Conservation (phyloP, 495 filamentous ascomycete genomes). For the Lasiosphaeriaceae sp. region DNA sequence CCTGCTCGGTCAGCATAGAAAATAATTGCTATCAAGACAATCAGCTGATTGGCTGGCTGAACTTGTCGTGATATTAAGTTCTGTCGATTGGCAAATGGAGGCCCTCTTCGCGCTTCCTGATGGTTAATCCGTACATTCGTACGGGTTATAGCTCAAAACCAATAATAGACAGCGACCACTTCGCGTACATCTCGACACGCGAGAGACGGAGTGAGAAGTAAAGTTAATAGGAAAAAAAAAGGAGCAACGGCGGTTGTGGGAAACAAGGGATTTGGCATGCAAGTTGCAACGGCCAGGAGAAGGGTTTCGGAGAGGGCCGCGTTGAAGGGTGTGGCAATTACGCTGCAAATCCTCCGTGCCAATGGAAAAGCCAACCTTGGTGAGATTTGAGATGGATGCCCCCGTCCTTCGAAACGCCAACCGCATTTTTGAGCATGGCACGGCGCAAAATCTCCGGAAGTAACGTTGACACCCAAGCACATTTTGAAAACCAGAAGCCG, state of each 20-base stretch:
- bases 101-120: no score
- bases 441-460: not conserved
- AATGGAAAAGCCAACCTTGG: not conserved
- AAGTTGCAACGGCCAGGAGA: not conserved
- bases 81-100: no score
- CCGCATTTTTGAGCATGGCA: not conserved
- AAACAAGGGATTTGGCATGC: not conserved
- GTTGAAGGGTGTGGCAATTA: not conserved
- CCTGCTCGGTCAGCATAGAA: no score
- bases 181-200: not conserved
- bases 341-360: constrained; percentile 11
- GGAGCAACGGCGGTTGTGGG: not conserved
- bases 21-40: no score
- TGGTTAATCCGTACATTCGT: no score
- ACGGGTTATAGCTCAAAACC: no score
- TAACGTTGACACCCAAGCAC: not conserved
- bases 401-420: no score
- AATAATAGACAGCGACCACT: no score
- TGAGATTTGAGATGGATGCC: not conserved
- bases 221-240: not conserved
- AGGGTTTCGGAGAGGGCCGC: not conserved
- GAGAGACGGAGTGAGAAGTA: not conserved
- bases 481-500: no score
- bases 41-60: no score
- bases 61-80: no score